Percentiles rank a stretch among this genome's conserved stretches.
These are phyloP conservation scores for Fusarium sp. DNA, from an alignment of 2,329 filamentous ascomycete genomes.

Conservation along the genomic window DNA sequence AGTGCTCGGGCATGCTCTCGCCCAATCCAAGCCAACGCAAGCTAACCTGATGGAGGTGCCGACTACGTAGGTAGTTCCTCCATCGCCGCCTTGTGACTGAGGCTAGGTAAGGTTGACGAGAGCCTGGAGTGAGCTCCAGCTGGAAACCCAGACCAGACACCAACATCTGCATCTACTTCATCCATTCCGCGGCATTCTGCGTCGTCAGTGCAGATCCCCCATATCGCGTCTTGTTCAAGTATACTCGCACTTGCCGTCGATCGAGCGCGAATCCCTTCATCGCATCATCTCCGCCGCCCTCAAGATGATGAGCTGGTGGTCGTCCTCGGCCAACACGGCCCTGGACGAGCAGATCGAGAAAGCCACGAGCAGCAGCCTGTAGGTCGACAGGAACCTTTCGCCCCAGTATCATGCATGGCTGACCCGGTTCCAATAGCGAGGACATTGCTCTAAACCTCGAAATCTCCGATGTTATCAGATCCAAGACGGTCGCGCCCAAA, in stretches of 20 bases:
- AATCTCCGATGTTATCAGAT: slow-evolving; percentile 96
- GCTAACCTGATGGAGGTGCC: slow-evolving; percentile 34
- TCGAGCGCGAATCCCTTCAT: slow-evolving; percentile 10
- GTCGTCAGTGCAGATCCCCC: not conserved
- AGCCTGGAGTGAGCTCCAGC: slow-evolving; percentile 31
- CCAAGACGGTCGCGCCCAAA: slow-evolving; percentile 95
- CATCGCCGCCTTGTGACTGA: slow-evolving; percentile 35
- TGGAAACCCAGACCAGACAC: slow-evolving; percentile 35
- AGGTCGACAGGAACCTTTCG: slow-evolving; percentile 42
- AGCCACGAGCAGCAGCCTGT: slow-evolving; percentile 94
- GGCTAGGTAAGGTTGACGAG: slow-evolving; percentile 36
- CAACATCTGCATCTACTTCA: slow-evolving; percentile 24
- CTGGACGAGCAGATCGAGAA: slow-evolving; percentile 97
- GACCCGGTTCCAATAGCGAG: slow-evolving; percentile 64
- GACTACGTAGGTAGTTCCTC: slow-evolving; percentile 38
- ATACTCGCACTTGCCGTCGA: slow-evolving; percentile 2
- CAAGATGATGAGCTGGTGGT: slow-evolving; percentile 92
- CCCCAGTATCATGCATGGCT: slow-evolving; percentile 19
- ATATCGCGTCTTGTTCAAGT: slow-evolving; percentile 2
- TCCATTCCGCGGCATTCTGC: slow-evolving; percentile 14
- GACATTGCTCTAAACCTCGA: slow-evolving; percentile 97
- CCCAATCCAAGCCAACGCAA: slow-evolving; percentile 27
- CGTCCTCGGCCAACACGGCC: slow-evolving; percentile 85
- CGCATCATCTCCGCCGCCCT: slow-evolving; percentile 15
- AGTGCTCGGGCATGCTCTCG: slow-evolving; percentile 3